Evolutionary conservation across 345 rosid genomes (phyloP).

Genomic region (Punica granatum): DNA sequence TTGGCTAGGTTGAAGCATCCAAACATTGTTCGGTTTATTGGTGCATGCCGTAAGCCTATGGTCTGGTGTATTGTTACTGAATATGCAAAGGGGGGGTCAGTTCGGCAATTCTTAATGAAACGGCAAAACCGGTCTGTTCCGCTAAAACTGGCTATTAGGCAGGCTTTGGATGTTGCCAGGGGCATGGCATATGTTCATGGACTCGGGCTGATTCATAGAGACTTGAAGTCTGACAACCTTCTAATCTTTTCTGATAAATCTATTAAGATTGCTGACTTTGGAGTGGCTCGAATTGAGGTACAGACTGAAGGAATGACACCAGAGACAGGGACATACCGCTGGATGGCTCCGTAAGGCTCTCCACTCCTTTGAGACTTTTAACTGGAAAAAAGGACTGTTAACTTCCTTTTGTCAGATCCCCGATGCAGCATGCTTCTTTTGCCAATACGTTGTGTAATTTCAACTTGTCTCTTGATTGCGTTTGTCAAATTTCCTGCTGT

Average conservation of each 20-base stretch:
- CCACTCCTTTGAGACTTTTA: not conserved
- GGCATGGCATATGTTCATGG: conserved; percentile 39
- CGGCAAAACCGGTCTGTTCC: conserved; percentile 29
- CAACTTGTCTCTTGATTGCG: not conserved
- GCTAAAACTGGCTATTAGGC: conserved; percentile 31
- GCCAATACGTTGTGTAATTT: not conserved
- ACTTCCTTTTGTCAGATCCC: no score
- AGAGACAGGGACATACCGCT: no score
- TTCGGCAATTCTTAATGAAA: conserved; percentile 29
- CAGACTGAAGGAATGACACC: no score
- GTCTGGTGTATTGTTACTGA: conserved; percentile 46
- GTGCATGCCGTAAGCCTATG: conserved; percentile 34
- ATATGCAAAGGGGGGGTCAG: conserved; percentile 38
- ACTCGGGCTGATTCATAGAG: conserved; percentile 34
- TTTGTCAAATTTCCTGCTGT: no score
- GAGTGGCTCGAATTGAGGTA: conserved; percentile 40
- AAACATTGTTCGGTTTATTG: conserved; percentile 35
- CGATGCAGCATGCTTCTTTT: not conserved
- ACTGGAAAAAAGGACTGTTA: not conserved
- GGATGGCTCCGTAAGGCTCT: conserved; percentile 34
- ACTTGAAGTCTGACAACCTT: conserved; percentile 37
- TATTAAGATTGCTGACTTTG: conserved; percentile 43
- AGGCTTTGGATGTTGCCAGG: conserved; percentile 40
- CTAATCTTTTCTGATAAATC: conserved; percentile 32
- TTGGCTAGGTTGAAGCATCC: conserved; percentile 30